These are phyloP conservation scores for Phaeoacremonium minimum DNA, from an alignment of 2,329 filamentous ascomycete genomes.

Conservation along the genomic window DNA sequence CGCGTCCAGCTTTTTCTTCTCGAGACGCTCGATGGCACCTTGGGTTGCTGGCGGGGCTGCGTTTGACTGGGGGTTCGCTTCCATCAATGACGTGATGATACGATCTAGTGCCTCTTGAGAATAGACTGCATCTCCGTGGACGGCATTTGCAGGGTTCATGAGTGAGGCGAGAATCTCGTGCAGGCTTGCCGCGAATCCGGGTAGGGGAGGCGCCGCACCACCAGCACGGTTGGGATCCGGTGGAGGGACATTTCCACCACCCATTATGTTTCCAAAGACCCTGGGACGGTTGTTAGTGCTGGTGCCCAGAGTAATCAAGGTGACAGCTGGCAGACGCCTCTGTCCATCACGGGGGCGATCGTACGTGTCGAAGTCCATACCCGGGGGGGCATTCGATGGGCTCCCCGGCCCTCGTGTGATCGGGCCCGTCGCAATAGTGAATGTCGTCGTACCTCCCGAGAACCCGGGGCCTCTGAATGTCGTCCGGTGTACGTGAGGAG, in stretches of 20 bases:
- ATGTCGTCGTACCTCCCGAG: constrained; percentile 35
- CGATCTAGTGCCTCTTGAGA: constrained; percentile 86
- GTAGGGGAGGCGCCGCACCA: constrained; percentile 9
- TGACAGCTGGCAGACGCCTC: constrained; percentile 7
- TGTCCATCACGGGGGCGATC: constrained; percentile 15
- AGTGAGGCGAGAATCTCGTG: constrained; percentile 49
- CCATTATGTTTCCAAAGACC: constrained; percentile 41
- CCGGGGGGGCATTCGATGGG: constrained; percentile 9
- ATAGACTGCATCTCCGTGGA: constrained; percentile 78
- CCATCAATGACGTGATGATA: constrained; percentile 85
- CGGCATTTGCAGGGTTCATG: constrained; percentile 46
- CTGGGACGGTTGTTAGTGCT: constrained; percentile 32
- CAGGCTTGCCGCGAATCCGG: constrained; percentile 32
- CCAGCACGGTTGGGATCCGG: constrained; percentile 18
- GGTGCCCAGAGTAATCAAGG: constrained; percentile 9
- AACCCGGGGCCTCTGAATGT: constrained; percentile 30
- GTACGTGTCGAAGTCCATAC: constrained; percentile 42
- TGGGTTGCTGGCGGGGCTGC: constrained; percentile 78
- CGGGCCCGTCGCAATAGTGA: constrained; percentile 42
- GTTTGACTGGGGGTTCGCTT: constrained; percentile 70
- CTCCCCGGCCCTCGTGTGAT: constrained; percentile 14
- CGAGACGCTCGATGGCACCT: constrained; percentile 67
- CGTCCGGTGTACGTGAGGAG: constrained; percentile 24
- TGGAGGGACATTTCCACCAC: constrained; percentile 19
- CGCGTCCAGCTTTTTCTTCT: constrained; percentile 65